Conservation (phyloP, 2,329 filamentous ascomycete species). For the Alternaria rosae region DNA sequence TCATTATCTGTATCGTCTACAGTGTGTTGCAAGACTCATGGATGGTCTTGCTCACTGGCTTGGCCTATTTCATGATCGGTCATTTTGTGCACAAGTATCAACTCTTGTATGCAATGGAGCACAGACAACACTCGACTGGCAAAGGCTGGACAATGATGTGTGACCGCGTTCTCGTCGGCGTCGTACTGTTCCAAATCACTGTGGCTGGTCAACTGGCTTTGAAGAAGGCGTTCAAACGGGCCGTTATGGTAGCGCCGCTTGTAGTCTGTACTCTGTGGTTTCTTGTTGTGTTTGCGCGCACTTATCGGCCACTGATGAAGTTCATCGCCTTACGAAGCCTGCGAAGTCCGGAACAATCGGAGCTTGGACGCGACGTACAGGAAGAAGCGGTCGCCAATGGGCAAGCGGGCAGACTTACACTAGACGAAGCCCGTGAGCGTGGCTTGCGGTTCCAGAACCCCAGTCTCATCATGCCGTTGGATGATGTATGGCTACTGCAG, state of each 20-base stretch:
- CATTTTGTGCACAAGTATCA: slow-evolving; percentile 97
- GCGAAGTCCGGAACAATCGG: slow-evolving; percentile 65
- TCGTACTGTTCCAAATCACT: slow-evolving; percentile 88
- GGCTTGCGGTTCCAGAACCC: slow-evolving; percentile 79
- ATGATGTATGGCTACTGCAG: slow-evolving; percentile 70
- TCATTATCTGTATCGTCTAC: slow-evolving; percentile 96
- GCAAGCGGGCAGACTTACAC: slow-evolving; percentile 60
- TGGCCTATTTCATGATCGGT: slow-evolving; percentile 82
- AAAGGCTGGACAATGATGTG: slow-evolving; percentile 97
- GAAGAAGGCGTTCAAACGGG: slow-evolving; percentile 74
- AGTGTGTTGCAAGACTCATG: slow-evolving; percentile 83
- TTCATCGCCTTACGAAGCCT: slow-evolving; percentile 94
- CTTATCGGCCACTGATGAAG: slow-evolving; percentile 86
- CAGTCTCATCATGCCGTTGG: slow-evolving; percentile 73
- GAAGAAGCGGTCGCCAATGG: slow-evolving; percentile 37
- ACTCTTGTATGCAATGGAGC: slow-evolving; percentile 96
- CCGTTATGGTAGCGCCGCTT: slow-evolving; percentile 77
- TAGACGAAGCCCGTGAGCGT: slow-evolving; percentile 76
- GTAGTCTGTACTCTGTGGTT: slow-evolving; percentile 87
- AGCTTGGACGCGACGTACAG: slow-evolving; percentile 57
- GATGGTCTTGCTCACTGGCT: slow-evolving; percentile 80
- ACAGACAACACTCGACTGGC: slow-evolving; percentile 91
- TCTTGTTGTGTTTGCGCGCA: slow-evolving; percentile 77
- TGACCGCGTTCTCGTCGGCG: slow-evolving; percentile 84
- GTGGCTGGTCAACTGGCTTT: slow-evolving; percentile 87